Percentiles rank a stretch among this genome's conserved stretches.
These are phyloP conservation scores for Luffa acutangula DNA, from an alignment of 306 rosid species.

Conservation along the genomic window DNA sequence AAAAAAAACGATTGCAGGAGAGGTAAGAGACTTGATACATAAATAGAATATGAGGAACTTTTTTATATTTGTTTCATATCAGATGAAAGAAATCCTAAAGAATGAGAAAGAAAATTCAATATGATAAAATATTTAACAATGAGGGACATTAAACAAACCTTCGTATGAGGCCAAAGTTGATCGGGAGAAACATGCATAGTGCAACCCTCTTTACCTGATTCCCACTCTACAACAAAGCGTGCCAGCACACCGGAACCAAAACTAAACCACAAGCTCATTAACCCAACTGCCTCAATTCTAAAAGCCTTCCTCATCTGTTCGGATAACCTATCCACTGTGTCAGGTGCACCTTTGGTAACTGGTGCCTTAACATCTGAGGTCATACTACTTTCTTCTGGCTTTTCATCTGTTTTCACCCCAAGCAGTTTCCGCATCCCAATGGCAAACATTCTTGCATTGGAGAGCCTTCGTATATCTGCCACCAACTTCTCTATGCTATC, in stretches of 20 bases:
- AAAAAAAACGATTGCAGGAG: not conserved
- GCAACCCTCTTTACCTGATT: constrained; percentile 95
- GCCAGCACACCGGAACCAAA: constrained; percentile 88
- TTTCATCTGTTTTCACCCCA: constrained; percentile 73
- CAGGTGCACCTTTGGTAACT: constrained; percentile 41
- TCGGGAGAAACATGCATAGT: constrained; percentile 98
- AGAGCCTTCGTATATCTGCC: constrained; percentile 87
- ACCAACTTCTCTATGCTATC: constrained; percentile 89
- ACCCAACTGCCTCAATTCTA: constrained; percentile 97
- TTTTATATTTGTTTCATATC: not conserved
- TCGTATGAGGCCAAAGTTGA: constrained; percentile 99
- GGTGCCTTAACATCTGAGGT: constrained; percentile 51
- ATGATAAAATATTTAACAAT: constrained; percentile 12
- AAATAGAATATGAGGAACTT: not conserved
- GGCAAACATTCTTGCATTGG: constrained; percentile 92
- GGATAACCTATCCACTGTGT: constrained; percentile 66
- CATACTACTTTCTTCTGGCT: constrained; percentile 53
- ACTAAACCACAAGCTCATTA: constrained; percentile 97
- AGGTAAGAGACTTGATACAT: not conserved
- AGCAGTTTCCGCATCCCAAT: constrained; percentile 92
- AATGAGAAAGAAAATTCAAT: not conserved
- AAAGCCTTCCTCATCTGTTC: constrained; percentile 87
- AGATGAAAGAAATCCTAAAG: not conserved
- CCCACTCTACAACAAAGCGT: constrained; percentile 99
- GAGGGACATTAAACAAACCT: constrained; percentile 38